Evolutionary conservation across 2,329 filamentous ascomycete genomes (phyloP), one percentile per base, ranked within the genome.

Genomic region (Fonsecaea erecta): DNA sequence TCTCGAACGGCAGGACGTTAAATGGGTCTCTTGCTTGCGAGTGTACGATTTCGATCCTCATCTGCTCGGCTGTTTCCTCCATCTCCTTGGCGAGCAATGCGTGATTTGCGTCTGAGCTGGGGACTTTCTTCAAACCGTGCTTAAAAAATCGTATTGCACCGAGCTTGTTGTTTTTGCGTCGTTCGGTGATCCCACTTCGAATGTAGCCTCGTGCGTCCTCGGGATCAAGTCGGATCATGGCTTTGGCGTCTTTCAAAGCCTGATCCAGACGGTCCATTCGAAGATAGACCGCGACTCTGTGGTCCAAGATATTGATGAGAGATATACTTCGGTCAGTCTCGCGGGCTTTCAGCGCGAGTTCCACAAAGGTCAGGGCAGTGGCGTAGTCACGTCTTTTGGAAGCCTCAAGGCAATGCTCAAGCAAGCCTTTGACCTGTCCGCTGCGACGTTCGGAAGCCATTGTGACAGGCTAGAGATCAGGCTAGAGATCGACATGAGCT

Each of bases 201-300:
- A 88, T 73, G 72, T 88, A 88, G 8, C 85, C 86, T 73, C 81
- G 81, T n/a, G 83, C 78, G 74, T 86, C 82, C 24, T 78, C 76
- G 61, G 80, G 80, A 53, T 82, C 75, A 16, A 78, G 68, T 62
- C 81, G 81, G 62, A 88, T 85, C 77, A 86, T 86, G 21, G 78
- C 77, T 67, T 82, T 82, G n/a, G 83, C 83, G 78, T 88, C 85
- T 62, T 80, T 78, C 9, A 88, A 77, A 0, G 85, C 86, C 12
- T 77, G 74, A 26, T 82, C 77, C 65, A 82, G 77, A 64, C 85
- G 75, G 16, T 77, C 77, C 9, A 87, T 75, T 71, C 85, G 86
- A 67, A 82, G 35, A 30, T 71, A 63, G 59, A 78, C 73, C 8
- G 73, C 72, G 66, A 74, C 67, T 55, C 74, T 73, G 37, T 72